Evolutionary conservation across 352 stramenopile species (phyloP).

Genomic region (Thraustochytrium sp.): DNA sequence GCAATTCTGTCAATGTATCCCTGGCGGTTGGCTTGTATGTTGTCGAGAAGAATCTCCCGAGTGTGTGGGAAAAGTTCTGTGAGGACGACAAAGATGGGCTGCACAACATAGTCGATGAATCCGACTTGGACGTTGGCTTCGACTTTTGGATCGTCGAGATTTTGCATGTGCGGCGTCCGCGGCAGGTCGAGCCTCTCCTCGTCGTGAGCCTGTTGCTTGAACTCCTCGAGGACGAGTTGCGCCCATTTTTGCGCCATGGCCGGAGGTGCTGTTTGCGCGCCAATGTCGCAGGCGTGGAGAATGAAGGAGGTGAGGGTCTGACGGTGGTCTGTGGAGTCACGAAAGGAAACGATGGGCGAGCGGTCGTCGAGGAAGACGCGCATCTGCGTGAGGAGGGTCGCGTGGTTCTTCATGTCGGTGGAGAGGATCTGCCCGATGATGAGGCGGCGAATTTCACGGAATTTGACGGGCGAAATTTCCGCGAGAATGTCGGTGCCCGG

Average conservation of each 20-base stretch:
- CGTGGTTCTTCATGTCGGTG: slow-evolving; percentile 79
- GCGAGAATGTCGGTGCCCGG: slow-evolving; percentile 74
- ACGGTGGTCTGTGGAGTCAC: slow-evolving; percentile 60
- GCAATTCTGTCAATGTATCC: too few relatives aligned
- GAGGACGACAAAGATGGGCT: neutral
- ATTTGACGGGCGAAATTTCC: slow-evolving; percentile 51
- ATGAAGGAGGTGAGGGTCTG: slow-evolving; percentile 73
- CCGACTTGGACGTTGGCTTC: slow-evolving; percentile 47
- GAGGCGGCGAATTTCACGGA: slow-evolving; percentile 71
- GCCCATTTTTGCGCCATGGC: slow-evolving; percentile 79
- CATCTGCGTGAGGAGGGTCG: slow-evolving; percentile 46
- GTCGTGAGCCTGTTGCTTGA: slow-evolving; percentile 70
- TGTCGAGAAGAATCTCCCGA: neutral
- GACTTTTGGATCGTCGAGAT: slow-evolving; percentile 31
- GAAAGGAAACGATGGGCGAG: neutral
- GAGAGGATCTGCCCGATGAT: slow-evolving; percentile 75
- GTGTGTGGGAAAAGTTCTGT: neutral
- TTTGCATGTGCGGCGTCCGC: slow-evolving; percentile 63
- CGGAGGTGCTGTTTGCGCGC: slow-evolving; percentile 72
- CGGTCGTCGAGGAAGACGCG: slow-evolving; percentile 47
- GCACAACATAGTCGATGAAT: slow-evolving; percentile 49
- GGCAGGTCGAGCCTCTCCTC: slow-evolving; percentile 70
- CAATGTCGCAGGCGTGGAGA: slow-evolving; percentile 75
- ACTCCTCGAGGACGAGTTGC: slow-evolving; percentile 80
- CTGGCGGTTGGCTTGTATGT: neutral